These are phyloP conservation scores for Backusella psychrophila DNA, from an alignment of 192 early-diverging fungal genomes.

Conservation along the genomic window DNA sequence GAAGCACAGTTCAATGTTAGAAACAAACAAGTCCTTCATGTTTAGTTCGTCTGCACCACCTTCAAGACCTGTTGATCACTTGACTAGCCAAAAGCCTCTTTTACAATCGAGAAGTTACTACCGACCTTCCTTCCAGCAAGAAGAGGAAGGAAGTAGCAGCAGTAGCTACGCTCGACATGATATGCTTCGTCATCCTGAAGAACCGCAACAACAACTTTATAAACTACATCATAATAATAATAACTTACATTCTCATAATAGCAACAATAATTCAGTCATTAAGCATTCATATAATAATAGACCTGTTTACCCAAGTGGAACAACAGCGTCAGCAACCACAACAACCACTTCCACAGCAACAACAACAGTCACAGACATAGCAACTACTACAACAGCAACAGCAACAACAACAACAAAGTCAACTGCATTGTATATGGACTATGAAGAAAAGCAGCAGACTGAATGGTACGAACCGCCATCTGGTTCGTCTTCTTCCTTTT, in stretches of 20 bases:
- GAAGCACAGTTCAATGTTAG: slow-evolving; percentile 14
- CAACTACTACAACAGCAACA: neutral
- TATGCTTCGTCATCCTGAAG: slow-evolving; percentile 3
- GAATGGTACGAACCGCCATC: neutral
- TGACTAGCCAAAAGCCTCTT: slow-evolving; percentile 5
- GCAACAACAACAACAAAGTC: neutral
- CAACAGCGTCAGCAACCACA: neutral
- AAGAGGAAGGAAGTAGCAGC: neutral
- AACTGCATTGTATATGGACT: neutral
- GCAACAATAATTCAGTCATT: neutral
- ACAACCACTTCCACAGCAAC: neutral
- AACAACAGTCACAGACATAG: neutral
- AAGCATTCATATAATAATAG: slow-evolving; percentile 1
- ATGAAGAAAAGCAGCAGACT: neutral
- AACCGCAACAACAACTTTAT: neutral
- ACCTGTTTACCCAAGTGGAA: neutral
- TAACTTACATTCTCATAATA: neutral
- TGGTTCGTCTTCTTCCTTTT: neutral
- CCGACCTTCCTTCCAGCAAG: neutral
- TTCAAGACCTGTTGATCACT: slow-evolving; percentile 8
- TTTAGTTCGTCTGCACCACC: slow-evolving; percentile 15
- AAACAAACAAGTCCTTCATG: slow-evolving; percentile 24
- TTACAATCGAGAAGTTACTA: slow-evolving; percentile 3
- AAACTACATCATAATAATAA: slow-evolving; percentile 4
- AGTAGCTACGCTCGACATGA: neutral